Percentiles rank a stretch among this genome's conserved stretches.
Evolutionary conservation across 2,329 filamentous ascomycete species (phyloP).

Genomic region (Botrytis squamosa): DNA sequence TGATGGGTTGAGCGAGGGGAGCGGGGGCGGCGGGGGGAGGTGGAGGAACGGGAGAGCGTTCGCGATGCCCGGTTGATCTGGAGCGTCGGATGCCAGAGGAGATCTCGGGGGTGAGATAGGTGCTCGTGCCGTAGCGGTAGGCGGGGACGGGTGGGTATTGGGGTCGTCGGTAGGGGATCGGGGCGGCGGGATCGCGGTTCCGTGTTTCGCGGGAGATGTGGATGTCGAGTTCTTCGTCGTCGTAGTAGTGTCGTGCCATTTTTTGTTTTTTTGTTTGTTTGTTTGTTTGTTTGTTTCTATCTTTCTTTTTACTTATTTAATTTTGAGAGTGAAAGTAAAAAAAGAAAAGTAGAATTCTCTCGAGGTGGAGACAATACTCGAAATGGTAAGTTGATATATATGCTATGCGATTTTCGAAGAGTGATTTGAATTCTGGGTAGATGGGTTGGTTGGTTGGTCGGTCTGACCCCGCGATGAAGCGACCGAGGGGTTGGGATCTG

Average conservation of each 20-base stretch:
- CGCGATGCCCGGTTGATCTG: conserved; percentile 24
- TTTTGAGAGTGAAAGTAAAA: neutral
- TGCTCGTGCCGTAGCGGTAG: conserved; percentile 19
- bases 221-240: conserved; percentile 57
- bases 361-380: neutral
- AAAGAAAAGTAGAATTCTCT: neutral
- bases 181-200: conserved; percentile 43
- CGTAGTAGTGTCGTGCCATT: conserved; percentile 40
- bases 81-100: conserved; percentile 27
- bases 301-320: neutral
- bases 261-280: conserved; percentile 38
- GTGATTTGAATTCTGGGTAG: neutral
- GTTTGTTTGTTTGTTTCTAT: conserved; percentile 24
- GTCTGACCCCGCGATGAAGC: conserved; percentile 10
- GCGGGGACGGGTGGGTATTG: conserved; percentile 28
- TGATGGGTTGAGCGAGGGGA: conserved; percentile 44
- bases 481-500: conserved; percentile 1
- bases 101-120: conserved; percentile 32
- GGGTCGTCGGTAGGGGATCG: conserved; percentile 31
- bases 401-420: neutral
- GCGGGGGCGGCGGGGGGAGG: conserved; percentile 23
- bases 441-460: neutral
- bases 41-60: conserved; percentile 9
- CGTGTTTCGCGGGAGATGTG: conserved; percentile 39
- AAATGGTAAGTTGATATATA: neutral